Base-by-base conservation (phyloP, 1,284 basidiomycete species). In the Trametes pubescens region DNA sequence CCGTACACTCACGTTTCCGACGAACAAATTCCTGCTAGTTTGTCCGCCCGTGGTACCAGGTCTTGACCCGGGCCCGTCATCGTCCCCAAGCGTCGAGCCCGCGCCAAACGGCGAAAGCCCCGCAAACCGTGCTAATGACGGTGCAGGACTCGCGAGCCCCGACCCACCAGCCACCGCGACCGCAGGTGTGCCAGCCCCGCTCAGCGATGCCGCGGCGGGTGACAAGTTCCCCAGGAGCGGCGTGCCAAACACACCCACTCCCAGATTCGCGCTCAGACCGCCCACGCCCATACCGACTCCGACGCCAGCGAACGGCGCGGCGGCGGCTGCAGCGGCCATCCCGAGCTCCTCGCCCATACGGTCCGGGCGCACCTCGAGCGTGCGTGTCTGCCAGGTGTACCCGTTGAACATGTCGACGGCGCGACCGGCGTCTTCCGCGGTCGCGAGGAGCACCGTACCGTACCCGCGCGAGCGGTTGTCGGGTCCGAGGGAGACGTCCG, bases 401-500 rank as follows among this genome's bases (percentile, higher is more conserved):
- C 94, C 94, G 73, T 96, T 93, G 78, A 95, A 95, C 84, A 94
- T 90, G 66, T 93, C 92, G 46, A 96, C 91, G 0, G 94, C 95
- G 46, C 93, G 84, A 4, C 92, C 92, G 1, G 95, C 96, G 74
- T 99, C 96, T 74, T 97, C 95, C 37, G 93, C 91, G 37, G 89
- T 92, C 1, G 94, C 94, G 66, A 98, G 89, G 22, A 98, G 84
- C 8, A 98, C 95, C 4, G 95, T 98, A 22, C 96, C 96, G 73
- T 96, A 96, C 0, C 96, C 96, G 62, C 95, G 85, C 61, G 92
- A 95, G 70, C 96, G 85, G 73, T 97, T 97, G 75, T 98, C 96
- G 1, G 93, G 93, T 1, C 94, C 94, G 1, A 98, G 84, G 14
- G 93, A 93, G 56, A 98, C 95, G 74, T 98, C 97, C 8, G 97